phyloP scores from a whole-genome alignment of 2,329 filamentous ascomycete genomes.

The Apiospora rasikravindrae region DNA sequence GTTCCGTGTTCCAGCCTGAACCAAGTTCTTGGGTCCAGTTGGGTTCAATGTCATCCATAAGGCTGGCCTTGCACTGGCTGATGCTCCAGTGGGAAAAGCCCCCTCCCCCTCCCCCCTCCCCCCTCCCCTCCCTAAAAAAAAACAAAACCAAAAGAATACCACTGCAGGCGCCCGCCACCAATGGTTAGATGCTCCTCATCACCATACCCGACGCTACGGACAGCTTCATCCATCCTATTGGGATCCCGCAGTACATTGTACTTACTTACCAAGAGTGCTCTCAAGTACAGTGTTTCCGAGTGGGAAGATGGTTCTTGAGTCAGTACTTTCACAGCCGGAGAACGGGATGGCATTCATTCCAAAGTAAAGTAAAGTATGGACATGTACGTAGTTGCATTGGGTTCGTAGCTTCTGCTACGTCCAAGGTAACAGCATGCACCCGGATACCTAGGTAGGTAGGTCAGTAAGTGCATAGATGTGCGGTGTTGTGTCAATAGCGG shows the following conservation, averaged over 20 bases:
- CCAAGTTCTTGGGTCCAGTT: slow-evolving; percentile 11
- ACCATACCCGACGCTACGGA: slow-evolving; percentile 2
- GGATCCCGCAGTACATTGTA: background rate
- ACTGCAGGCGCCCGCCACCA: slow-evolving; percentile 13
- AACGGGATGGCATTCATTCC: background rate
- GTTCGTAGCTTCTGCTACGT: background rate
- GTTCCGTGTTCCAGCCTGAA: slow-evolving; percentile 12
- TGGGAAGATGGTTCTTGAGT: background rate
- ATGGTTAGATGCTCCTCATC: background rate
- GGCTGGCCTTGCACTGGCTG: slow-evolving; percentile 1
- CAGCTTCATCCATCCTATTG: background rate
- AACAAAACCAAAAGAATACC: no score
- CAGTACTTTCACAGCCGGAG: background rate
- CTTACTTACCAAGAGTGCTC: background rate
- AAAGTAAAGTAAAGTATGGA: background rate
- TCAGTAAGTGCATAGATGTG: background rate
- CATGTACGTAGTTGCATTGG: background rate
- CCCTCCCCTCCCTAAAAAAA: no score
- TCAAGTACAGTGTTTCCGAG: background rate
- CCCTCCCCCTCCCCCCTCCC: no score
- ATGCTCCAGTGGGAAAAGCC: background rate
- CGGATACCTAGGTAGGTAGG: background rate
- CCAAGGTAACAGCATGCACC: background rate
- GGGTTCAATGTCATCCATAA: slow-evolving; percentile 6
- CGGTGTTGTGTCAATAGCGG: background rate